Conservation (phyloP, 2,329 filamentous ascomycete genomes). For the Colletotrichum cereale region DNA sequence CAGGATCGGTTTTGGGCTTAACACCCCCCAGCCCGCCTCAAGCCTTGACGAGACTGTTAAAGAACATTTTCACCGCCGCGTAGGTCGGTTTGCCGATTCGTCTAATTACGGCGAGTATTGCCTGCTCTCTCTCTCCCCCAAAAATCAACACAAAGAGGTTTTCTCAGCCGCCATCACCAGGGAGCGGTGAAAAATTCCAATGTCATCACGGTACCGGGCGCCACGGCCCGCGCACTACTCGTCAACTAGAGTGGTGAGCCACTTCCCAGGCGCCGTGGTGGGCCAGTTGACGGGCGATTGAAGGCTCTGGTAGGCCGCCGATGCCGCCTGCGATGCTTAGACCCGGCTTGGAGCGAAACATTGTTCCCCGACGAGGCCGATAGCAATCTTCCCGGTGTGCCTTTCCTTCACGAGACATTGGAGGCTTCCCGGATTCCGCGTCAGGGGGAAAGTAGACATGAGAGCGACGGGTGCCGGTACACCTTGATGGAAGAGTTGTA, state of each 20-base stretch:
- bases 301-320: conserved; percentile 42
- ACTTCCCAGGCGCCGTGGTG: conserved; percentile 39
- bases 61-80: conserved; percentile 54
- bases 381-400: conserved; percentile 56
- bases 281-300: conserved; percentile 43
- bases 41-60: conserved; percentile 53
- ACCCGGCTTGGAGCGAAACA: neutral
- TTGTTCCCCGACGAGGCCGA: conserved; percentile 40
- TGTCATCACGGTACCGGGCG: conserved; percentile 51
- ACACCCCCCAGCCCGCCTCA: conserved; percentile 53
- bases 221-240: conserved; percentile 45
- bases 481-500: neutral
- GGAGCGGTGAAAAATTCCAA: conserved; percentile 51
- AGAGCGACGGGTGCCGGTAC: conserved; percentile 8
- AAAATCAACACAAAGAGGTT: conserved; percentile 47
- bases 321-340: conserved; percentile 44
- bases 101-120: conserved; percentile 47
- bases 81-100: conserved; percentile 54
- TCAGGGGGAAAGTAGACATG: conserved; percentile 42
- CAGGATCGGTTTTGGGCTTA: conserved; percentile 46
- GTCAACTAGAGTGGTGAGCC: too few relatives aligned
- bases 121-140: conserved; percentile 30
- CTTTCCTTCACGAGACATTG: conserved; percentile 52
- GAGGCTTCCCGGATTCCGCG: conserved; percentile 50
- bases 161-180: conserved; percentile 30